Evolutionary conservation across 2,329 filamentous ascomycete genomes (phyloP).

Genomic region (Sporothrix humicola): DNA sequence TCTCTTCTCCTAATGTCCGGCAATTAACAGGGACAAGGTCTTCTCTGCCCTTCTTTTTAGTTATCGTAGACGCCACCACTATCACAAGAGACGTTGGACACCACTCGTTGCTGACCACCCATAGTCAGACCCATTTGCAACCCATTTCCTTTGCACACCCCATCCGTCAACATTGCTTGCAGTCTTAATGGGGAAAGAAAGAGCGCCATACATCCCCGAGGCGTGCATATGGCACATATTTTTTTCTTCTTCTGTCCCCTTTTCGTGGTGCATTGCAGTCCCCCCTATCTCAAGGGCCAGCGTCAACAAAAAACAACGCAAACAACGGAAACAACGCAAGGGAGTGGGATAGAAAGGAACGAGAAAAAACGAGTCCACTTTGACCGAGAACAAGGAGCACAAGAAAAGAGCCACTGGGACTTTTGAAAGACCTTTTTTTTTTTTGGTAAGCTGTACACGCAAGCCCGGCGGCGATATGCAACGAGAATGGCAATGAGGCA

Average conservation of each 20-base stretch:
- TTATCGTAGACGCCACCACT: not conserved
- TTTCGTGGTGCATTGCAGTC: not conserved
- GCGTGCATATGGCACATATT: constrained; percentile 11
- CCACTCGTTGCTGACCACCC: not conserved
- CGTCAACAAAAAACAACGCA: not conserved
- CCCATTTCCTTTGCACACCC: not conserved
- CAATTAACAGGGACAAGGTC: not conserved
- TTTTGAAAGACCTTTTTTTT: not conserved
- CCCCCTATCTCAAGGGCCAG: not conserved
- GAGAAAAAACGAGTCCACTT: not conserved
- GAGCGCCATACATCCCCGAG: constrained; percentile 1
- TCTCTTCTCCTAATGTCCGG: not conserved
- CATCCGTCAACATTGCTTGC: not conserved
- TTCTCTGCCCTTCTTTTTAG: not conserved
- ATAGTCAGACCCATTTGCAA: not conserved
- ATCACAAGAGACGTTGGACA: not conserved
- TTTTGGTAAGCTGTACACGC: not conserved
- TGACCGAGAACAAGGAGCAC: not conserved
- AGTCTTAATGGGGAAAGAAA: not conserved
- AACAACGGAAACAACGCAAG: not conserved
- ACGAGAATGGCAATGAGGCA: not conserved
- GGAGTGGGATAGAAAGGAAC: not conserved
- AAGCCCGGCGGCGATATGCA: not conserved
- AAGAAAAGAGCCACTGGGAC: not conserved
- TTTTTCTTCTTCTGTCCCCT: not conserved